phyloP scores from a whole-genome alignment of 2,329 filamentous ascomycete genomes.

The Aureobasidium sp. region DNA sequence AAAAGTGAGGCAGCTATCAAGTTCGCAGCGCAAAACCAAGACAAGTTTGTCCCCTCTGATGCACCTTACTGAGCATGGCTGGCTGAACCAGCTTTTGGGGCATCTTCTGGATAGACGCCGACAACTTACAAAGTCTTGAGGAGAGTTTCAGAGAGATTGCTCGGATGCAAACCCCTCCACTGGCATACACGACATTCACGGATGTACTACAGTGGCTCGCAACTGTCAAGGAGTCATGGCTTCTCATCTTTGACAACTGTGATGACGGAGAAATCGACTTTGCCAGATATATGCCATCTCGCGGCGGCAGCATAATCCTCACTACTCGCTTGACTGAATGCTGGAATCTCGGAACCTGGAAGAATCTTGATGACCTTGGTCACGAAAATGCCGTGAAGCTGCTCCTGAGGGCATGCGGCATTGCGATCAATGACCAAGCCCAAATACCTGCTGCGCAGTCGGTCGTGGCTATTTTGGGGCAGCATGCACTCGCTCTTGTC shows the following conservation, averaged over 20 bases:
- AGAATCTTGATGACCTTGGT: constrained; percentile 20
- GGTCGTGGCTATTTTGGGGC: constrained; percentile 3
- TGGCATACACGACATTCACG: constrained; percentile 1
- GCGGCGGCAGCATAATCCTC: constrained; percentile 20
- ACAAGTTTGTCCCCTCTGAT: constrained; percentile 17
- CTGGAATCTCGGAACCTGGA: constrained; percentile 17
- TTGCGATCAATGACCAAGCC: background rate
- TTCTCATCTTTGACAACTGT: constrained; percentile 25
- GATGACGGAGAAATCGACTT: constrained; percentile 21
- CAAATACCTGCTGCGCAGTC: background rate
- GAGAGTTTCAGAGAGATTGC: constrained; percentile 24
- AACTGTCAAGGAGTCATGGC: constrained; percentile 19
- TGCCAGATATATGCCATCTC: constrained; percentile 20
- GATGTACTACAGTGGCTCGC: constrained; percentile 19
- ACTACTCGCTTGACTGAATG: constrained; percentile 22
- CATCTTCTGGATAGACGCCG: constrained; percentile 29
- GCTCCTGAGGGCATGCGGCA: background rate
- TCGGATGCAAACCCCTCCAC: background rate
- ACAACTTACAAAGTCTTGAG: constrained; percentile 21
- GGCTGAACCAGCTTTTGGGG: constrained; percentile 22
- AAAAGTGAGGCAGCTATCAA: constrained; percentile 31
- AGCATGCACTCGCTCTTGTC: constrained; percentile 25
- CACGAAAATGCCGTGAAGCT: background rate
- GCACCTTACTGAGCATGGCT: background rate
- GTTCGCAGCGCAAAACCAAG: constrained; percentile 22